Evolutionary conservation across 768 basidiomycete genomes (phyloP), one percentile per base, ranked within the genome.

Genomic region (Collybiopsis luxurians): DNA sequence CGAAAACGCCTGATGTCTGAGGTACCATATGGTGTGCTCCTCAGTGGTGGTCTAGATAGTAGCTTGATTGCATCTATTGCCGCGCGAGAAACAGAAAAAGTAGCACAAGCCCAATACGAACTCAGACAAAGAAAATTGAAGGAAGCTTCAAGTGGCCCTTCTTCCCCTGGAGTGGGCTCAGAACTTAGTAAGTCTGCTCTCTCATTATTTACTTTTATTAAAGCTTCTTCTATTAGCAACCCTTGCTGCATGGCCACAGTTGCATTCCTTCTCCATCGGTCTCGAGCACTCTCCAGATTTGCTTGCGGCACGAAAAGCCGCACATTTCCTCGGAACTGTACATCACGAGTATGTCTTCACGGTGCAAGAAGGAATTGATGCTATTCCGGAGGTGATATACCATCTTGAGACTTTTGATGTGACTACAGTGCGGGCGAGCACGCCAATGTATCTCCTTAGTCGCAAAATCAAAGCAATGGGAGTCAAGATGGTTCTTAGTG

Each of bases 381-480:
- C 97, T 2, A 86, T 99, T 53, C 92, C 92, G 3, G 97, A 99
- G 57, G 96, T 98, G 58, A 97, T 99, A 61, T 89, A 98, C 72
- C 96, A 98, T 67, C 85, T 99, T 34, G 97, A 99, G 75, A 98
- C 97, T 1, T 98, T 93, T 73, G 97, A 99, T 70, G 97, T 99
- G 56, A 99, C 97, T 27, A 99, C 97, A 38, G 92, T 98, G 48
- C 89, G 97, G 47, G 97, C 97, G 9, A 93, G 90, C 65, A 98
- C 95, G 3, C 97, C 97, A 2, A 99, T 99, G 97, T 98, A 98
- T 73, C 86, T 99, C 27, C 84, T 99, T 58, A 93, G 90, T 69
- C 83, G 97, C 48, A 98, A 99, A 76, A 95, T 99, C 77, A 99
- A 98, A 76, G 96, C 97, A 3, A 98, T 94, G 92, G 97, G 97